phyloP scores from a whole-genome alignment of 148 eudicot genomes.

The Simmondsia chinensis region DNA sequence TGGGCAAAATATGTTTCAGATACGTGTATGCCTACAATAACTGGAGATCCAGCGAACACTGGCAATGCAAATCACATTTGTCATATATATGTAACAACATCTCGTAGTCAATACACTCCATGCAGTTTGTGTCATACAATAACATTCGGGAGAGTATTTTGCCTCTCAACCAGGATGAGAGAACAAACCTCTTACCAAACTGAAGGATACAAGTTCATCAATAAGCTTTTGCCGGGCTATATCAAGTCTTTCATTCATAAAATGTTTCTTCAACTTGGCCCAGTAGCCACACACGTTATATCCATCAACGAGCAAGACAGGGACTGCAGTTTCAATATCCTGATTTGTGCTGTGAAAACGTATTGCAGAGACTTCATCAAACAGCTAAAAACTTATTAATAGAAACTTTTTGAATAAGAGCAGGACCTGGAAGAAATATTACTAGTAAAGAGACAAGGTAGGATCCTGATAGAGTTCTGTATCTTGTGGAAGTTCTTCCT shows the following conservation, averaged over 20 bases:
- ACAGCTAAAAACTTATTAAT: conserved; percentile 1
- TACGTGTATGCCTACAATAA: too few species aligned
- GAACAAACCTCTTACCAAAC: conserved; percentile 80
- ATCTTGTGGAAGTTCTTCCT: conserved; percentile 83
- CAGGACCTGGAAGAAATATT: conserved; percentile 18
- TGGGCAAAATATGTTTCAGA: too few species aligned
- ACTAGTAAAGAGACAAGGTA: conserved; percentile 73
- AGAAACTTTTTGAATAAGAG: conserved; percentile 1
- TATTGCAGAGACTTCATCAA: conserved; percentile 9
- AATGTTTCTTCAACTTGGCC: conserved; percentile 89
- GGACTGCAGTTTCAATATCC: conserved; percentile 63
- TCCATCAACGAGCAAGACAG: conserved; percentile 98
- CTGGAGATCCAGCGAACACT: too few species aligned
- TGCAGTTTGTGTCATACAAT: background rate
- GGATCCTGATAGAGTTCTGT: conserved; percentile 64
- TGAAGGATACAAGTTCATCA: conserved; percentile 76
- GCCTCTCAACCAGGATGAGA: conserved; percentile 9
- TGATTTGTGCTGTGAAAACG: conserved; percentile 60
- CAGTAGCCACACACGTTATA: conserved; percentile 98
- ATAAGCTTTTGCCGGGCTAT: conserved; percentile 89
- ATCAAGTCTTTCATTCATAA: conserved; percentile 72
- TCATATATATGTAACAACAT: too few species aligned
- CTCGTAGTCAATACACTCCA: background rate
- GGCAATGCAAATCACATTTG: too few species aligned
- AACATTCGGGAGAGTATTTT: background rate